These are phyloP conservation scores for Exophiala calicioides DNA, from an alignment of 2,329 filamentous ascomycete genomes.

Conservation along the genomic window DNA sequence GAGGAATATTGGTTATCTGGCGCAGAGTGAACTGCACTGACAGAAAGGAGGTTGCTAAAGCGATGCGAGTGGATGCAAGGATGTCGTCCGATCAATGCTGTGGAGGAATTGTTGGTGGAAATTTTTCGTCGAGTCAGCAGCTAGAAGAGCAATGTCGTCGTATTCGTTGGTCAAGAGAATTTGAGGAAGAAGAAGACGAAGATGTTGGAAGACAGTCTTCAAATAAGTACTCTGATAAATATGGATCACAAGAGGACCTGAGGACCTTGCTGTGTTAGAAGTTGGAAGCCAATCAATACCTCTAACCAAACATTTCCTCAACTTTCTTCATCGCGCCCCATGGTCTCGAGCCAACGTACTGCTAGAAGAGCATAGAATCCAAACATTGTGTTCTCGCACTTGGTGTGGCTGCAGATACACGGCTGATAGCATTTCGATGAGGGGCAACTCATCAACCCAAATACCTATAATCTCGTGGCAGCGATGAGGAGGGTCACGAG, in stretches of 20 bases:
- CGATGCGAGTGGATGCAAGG: slow-evolving; percentile 9
- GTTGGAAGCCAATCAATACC: slow-evolving; percentile 11
- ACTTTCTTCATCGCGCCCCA: slow-evolving; percentile 10
- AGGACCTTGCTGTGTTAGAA: no score
- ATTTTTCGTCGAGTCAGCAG: slow-evolving; percentile 8
- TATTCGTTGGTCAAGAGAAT: slow-evolving; percentile 12
- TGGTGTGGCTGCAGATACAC: no score
- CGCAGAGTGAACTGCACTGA: slow-evolving; percentile 3
- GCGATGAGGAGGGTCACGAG: no score
- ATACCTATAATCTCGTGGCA: no score
- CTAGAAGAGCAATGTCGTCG: slow-evolving; percentile 5
- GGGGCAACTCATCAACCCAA: no score
- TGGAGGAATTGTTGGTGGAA: slow-evolving; percentile 10
- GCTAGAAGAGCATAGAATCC: no score
- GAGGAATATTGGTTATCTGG: no score
- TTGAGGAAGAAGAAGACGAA: slow-evolving; percentile 11
- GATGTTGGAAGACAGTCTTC: slow-evolving; percentile 10
- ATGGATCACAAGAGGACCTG: slow-evolving; percentile 12
- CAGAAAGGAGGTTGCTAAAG: slow-evolving; percentile 10
- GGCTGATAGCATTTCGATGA: no score
- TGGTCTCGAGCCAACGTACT: no score
- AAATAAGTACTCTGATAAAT: slow-evolving; percentile 9
- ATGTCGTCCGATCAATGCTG: slow-evolving; percentile 8
- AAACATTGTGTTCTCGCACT: no score
- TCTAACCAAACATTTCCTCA: slow-evolving; percentile 8